Evolutionary conservation across 768 basidiomycete genomes (phyloP), one percentile per base, ranked within the genome.

Genomic region (Clathrus columnatus): DNA sequence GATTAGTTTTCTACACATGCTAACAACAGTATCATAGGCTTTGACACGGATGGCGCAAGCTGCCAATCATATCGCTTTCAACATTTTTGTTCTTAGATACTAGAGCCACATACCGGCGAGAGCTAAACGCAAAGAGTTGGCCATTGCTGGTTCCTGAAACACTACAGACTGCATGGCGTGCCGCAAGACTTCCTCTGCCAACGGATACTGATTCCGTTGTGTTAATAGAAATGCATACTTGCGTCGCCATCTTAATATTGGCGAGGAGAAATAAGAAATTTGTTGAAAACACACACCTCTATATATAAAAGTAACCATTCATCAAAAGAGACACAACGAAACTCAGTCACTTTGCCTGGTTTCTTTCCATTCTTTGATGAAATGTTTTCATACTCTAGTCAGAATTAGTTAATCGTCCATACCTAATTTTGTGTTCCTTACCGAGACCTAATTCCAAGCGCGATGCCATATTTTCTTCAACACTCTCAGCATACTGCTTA

Each of bases 271-370:
- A 29, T 36, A 28, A 16, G 14, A 14, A 28, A 5, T 41, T 14
- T 29, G 4, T n/a, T 28, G 7, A 36, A 29, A 23, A 17, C 11
- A 65, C 75, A 48, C 50, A 91, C 95, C 75, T 93, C 87, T 73
- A 96, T 81, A 65, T 92, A 83, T 41, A 97, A 63, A 16, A 75
- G 74, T 48, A 95, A 66, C 95, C 95, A 99, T 51, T 87, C 82
- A 54, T 87, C 85, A 61, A 91, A 91, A 3, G 75, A 75, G 30
- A 95, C 74, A 0, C 89, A 88, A 10, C 94, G 83, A 67, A 94
- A 97, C 0, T 80, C 73, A 49, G 83, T 77, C 1, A 87, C 77
- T 24, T 72, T 75, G 18, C 69, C 73, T 73, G 68, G 43, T 64
- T 46, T 48, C 64, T 46, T 73, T 27, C 69, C 71, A 5, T 73